Evolutionary conservation across 78 protist species (phyloP).

Genomic region (Dictyostelium firmibasis): DNA sequence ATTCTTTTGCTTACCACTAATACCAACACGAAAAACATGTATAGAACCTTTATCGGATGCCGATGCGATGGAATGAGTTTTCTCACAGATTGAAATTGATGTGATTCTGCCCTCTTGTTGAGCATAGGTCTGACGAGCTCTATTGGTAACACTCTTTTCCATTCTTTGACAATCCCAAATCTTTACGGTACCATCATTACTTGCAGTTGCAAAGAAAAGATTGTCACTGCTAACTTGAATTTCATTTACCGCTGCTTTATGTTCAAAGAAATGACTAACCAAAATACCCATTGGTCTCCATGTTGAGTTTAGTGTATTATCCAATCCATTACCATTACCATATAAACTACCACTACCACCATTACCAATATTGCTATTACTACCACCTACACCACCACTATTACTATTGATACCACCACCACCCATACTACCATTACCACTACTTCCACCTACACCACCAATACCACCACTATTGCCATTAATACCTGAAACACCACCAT

Average conservation of each 20-base stretch:
- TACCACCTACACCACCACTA: background rate
- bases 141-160: slow-evolving; percentile 81
- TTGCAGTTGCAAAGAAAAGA: slow-evolving; percentile 83
- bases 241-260: slow-evolving; percentile 77
- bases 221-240: slow-evolving; percentile 83
- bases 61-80: slow-evolving; percentile 69
- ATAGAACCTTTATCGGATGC: slow-evolving; percentile 79
- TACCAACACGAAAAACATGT: slow-evolving; percentile 73
- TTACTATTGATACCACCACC: background rate
- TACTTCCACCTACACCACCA: background rate
- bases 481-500: background rate
- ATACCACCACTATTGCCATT: background rate
- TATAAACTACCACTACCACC: background rate
- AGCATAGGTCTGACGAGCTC: slow-evolving; percentile 78
- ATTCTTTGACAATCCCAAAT: slow-evolving; percentile 86
- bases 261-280: slow-evolving; percentile 87
- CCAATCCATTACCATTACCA: background rate
- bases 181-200: slow-evolving; percentile 88
- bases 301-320: background rate
- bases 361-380: background rate
- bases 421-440: background rate
- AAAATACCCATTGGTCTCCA: slow-evolving; percentile 86
- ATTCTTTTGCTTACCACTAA: slow-evolving; percentile 62
- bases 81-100: slow-evolving; percentile 75
- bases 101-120: slow-evolving; percentile 80